phyloP scores from a whole-genome alignment of 139 green algal genomes.

The Chlamydomonas sp. region DNA sequence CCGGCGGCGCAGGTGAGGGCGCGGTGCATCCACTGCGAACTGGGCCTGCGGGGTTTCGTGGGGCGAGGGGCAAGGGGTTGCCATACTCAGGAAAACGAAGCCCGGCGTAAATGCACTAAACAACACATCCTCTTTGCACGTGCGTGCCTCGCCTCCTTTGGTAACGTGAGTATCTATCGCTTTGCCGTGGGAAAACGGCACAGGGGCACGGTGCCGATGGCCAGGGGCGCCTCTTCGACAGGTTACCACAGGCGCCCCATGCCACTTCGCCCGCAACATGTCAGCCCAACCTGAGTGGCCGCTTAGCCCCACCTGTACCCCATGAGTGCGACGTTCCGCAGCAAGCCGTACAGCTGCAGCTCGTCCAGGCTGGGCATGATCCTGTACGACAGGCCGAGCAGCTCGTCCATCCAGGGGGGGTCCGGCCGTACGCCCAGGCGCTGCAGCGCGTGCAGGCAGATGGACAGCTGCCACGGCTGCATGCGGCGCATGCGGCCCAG shows the following conservation, averaged over 20 bases:
- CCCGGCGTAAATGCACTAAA: too few relatives aligned
- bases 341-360: neutral
- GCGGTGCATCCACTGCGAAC: neutral
- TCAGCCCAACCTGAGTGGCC: neutral
- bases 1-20: constrained; percentile 1
- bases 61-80: neutral
- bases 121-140: too few relatives aligned
- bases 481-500: constrained; percentile 14
- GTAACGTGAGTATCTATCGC: too few relatives aligned
- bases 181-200: too few relatives aligned
- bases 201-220: too few relatives aligned
- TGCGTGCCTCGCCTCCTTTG: too few relatives aligned
- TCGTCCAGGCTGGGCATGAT: constrained; percentile 18
- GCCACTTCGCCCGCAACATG: neutral
- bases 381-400: neutral
- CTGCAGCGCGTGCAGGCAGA: constrained; percentile 10
- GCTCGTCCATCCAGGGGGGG: constrained; percentile 16
- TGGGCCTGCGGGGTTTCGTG: too few relatives aligned
- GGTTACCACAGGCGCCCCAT: too few relatives aligned
- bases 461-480: constrained; percentile 27
- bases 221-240: too few relatives aligned
- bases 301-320: neutral
- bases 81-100: neutral
- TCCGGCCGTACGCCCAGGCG: neutral
- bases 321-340: constrained; percentile 3